A percentile compares a stretch with the other conserved stretches of the same genome.
phyloP scores from a whole-genome alignment of 2,329 filamentous ascomycete species.

The Malbranchea zuffiana region DNA sequence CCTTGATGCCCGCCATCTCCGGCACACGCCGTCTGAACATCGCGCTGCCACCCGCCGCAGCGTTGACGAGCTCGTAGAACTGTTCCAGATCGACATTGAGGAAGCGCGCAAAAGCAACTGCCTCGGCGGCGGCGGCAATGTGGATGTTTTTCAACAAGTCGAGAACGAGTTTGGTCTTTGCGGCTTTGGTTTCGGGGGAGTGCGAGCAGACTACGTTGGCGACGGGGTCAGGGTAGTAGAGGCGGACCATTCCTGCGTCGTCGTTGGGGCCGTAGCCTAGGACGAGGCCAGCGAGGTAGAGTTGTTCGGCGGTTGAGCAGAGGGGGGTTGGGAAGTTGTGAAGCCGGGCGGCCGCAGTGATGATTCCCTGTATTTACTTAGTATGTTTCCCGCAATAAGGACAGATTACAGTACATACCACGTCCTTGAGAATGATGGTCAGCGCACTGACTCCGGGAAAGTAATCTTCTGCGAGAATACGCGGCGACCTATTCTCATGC shows the following conservation, averaged over 20 bases:
- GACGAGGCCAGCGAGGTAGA: slow-evolving; percentile 50
- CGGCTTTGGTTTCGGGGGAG: slow-evolving; percentile 24
- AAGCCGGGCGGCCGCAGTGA: slow-evolving; percentile 53
- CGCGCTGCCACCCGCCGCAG: slow-evolving; percentile 38
- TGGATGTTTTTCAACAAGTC: slow-evolving; percentile 39
- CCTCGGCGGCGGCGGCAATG: slow-evolving; percentile 40
- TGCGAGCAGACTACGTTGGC: slow-evolving; percentile 24
- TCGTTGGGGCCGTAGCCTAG: slow-evolving; percentile 47
- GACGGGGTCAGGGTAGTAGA: slow-evolving; percentile 39
- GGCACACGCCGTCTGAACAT: slow-evolving; percentile 33
- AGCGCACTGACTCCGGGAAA: slow-evolving; percentile 48
- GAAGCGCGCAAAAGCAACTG: slow-evolving; percentile 37
- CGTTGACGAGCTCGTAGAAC: slow-evolving; percentile 38
- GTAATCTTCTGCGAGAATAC: slow-evolving; percentile 44
- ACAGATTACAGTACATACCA: slow-evolving; percentile 21
- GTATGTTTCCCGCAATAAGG: no score
- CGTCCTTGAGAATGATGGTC: slow-evolving; percentile 51
- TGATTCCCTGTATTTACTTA: slow-evolving; percentile 49
- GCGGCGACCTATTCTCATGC: slow-evolving; percentile 48
- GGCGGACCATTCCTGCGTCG: slow-evolving; percentile 46
- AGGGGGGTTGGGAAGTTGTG: slow-evolving; percentile 50
- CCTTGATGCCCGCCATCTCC: slow-evolving; percentile 26
- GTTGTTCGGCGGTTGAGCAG: slow-evolving; percentile 52
- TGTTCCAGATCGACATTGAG: slow-evolving; percentile 36
- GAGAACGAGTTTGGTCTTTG: slow-evolving; percentile 32